Percentiles rank a stretch among this genome's conserved stretches.
These are phyloP conservation scores for Cladosporium velox DNA, from an alignment of 2,329 filamentous ascomycete species.

Conservation along the genomic window DNA sequence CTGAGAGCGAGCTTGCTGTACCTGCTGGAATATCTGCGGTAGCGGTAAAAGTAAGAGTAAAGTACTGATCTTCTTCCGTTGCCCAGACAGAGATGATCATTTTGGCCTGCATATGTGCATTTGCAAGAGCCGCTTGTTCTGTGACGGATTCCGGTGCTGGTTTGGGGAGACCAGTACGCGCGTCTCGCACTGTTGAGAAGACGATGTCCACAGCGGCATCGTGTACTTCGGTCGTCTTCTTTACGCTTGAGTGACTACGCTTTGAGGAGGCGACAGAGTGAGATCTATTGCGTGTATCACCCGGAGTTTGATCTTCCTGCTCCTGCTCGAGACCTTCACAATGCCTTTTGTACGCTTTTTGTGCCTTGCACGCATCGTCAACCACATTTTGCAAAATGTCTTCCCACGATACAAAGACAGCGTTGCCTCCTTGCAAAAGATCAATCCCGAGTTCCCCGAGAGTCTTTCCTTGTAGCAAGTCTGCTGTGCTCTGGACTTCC, in stretches of 20 bases:
- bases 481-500: constrained; percentile 49
- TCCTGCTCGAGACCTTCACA: constrained; percentile 19
- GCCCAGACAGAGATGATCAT: constrained; percentile 78
- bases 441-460: constrained; percentile 72
- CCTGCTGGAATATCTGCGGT: constrained; percentile 35
- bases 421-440: constrained; percentile 66
- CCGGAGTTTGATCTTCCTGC: constrained; percentile 28
- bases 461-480: constrained; percentile 65
- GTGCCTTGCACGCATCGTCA: constrained; percentile 40
- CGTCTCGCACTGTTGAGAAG: constrained; percentile 54
- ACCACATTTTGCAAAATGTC: constrained; percentile 49
- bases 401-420: constrained; percentile 55
- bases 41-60: constrained; percentile 73
- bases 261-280: constrained; percentile 29
- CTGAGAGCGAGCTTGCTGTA: not conserved
- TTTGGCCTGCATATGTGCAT: constrained; percentile 59
- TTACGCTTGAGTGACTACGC: not conserved
- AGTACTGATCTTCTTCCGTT: constrained; percentile 68
- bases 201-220: constrained; percentile 70
- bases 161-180: constrained; percentile 41
- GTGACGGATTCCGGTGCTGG: constrained; percentile 39
- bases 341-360: constrained; percentile 25
- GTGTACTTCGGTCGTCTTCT: constrained; percentile 48
- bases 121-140: constrained; percentile 20
- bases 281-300: constrained; percentile 22